Evolutionary conservation across 2,329 filamentous ascomycete genomes (phyloP).

Genomic region (Pseudogymnoascus sp.): DNA sequence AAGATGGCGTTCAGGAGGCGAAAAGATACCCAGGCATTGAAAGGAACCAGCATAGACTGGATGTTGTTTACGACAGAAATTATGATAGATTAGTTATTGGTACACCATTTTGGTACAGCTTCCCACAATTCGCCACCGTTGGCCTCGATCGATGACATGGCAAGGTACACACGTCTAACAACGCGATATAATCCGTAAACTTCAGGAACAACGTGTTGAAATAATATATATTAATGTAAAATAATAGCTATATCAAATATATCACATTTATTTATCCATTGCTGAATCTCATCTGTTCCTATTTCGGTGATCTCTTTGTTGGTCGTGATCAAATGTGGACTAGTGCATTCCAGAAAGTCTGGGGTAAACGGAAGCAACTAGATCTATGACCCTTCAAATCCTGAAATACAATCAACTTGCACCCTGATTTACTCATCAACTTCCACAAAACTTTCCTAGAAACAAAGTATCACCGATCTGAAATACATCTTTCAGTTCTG

Average conservation of each 20-base stretch:
- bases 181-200: neutral
- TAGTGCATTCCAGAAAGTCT: constrained; percentile 8
- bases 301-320: neutral
- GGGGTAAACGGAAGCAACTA: constrained; percentile 7
- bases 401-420: constrained; percentile 5
- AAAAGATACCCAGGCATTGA: neutral
- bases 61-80: neutral
- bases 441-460: neutral
- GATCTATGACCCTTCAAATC: constrained; percentile 9
- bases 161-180: neutral
- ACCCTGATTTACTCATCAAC: constrained; percentile 4
- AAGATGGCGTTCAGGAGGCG: neutral
- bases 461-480: constrained; percentile 2
- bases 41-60: neutral
- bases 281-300: neutral
- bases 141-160: neutral
- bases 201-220: neutral
- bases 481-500: constrained; percentile 5
- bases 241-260: neutral
- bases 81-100: neutral
- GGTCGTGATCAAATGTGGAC: neutral
- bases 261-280: neutral
- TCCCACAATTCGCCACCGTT: neutral
- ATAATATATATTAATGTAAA: neutral
- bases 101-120: constrained; percentile 2